Base-by-base conservation (phyloP, 192 early-diverging fungal species). In the Coemansia guatemalensis region DNA sequence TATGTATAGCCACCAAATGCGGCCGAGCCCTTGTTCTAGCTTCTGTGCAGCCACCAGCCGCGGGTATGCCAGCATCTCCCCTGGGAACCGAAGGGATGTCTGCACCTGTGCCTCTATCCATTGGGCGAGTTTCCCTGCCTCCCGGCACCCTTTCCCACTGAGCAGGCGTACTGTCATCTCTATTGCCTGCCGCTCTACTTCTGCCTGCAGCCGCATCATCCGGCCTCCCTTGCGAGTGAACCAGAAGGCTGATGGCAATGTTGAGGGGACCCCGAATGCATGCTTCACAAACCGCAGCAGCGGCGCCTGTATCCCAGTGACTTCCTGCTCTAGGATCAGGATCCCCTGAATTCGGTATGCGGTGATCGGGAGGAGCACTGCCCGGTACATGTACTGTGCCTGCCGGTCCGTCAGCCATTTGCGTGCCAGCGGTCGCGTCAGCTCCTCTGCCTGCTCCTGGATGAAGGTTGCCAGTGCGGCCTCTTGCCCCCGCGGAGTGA, bases 391-490 rank as follows among this genome's bases (percentile, higher is more conserved):
- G 24, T 59, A 59, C 44, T 59, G 44, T 7, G 41, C 44, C 25
- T 59, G 57, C 12, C 57, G 24, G 25, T 59, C 41, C 0, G 57
- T 59, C 41, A 59, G 35, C 57, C 57, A 59, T 21, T 47, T 59
- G 22, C n/a, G 20, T 8, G 18, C 44, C 5, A 59, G 22, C 4
- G 22, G 22, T 1, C 8, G 23, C 17, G 14, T 24, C 39, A 59
- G 0, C 7, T 39, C 17, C 44, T 48, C 23, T 4, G 57, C 25
- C n/a, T 35, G 22, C 24, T 44, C 44, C 22, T 21, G 18, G 0
- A 59, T 22, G 26, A 48, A 59, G 1, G 22, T 8, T 1, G 12
- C 39, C 57, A 59, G 2, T 7, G n/a, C n/a, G 29, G 8, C 9
- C 14, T 12, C 18, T 2, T 25, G 24, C 4, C 57, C 57, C 1